phyloP scores from a whole-genome alignment of 176 grass and related monocot species.

The Aegilops speltoides region DNA sequence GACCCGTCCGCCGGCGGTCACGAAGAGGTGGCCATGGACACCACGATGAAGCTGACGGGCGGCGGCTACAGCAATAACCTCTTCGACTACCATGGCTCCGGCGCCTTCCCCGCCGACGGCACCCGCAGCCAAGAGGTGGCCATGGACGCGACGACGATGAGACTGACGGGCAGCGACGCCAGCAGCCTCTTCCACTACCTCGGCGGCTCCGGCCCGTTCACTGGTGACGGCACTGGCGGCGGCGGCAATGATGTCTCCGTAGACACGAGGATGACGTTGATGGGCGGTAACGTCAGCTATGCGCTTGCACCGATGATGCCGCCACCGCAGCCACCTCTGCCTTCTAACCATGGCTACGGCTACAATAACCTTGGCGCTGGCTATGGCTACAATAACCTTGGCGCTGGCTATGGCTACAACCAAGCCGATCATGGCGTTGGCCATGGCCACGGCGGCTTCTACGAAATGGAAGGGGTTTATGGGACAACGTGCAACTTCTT shows the following conservation, averaged over 20 bases:
- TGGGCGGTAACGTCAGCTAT: not conserved
- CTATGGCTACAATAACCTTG: not conserved
- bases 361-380: not conserved
- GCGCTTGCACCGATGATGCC: not conserved
- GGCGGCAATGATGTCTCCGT: not conserved
- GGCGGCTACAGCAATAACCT: not conserved
- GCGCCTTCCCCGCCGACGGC: not conserved
- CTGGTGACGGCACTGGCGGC: not conserved
- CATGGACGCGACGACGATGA: not conserved
- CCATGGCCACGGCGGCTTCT: not conserved
- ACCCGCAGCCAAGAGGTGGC: not conserved
- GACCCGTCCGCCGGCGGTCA: not conserved
- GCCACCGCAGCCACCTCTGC: not conserved
- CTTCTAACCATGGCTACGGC: not conserved
- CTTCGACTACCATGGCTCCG: constrained; percentile 1
- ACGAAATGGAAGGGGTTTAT: not conserved
- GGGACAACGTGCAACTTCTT: constrained; percentile 17
- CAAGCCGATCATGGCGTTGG: not conserved
- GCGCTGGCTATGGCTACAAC: not conserved
- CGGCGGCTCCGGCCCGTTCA: not conserved
- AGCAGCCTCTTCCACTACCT: not conserved
- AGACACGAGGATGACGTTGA: not conserved
- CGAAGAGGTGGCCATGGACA: not conserved
- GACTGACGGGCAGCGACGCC: not conserved
- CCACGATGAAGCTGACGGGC: not conserved